Conservation (phyloP, 768 basidiomycete species). For the Lactarius hatsudake region DNA sequence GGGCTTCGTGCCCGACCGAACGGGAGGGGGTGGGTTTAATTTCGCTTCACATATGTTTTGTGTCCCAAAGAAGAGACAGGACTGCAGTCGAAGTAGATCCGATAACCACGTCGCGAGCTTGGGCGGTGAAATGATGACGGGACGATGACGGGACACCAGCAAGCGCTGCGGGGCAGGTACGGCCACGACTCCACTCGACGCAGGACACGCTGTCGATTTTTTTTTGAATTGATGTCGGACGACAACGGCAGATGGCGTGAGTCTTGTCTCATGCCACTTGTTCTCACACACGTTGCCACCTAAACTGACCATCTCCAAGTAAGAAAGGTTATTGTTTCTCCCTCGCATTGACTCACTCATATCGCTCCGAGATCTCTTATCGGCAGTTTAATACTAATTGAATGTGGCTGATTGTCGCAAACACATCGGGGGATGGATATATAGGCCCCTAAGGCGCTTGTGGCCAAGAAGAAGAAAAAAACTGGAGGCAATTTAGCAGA, state of each 20-base stretch:
- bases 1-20: neutral
- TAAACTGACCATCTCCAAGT: neutral
- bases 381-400: neutral
- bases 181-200: slow-evolving; percentile 1
- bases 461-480: neutral
- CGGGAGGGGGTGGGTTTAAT: neutral
- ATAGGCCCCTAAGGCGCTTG: neutral
- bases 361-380: neutral
- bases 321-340: slow-evolving; percentile 10
- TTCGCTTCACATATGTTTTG: neutral
- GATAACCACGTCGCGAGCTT: neutral
- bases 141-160: neutral
- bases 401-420: neutral
- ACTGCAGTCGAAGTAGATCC: neutral
- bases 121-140: neutral
- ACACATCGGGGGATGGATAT: neutral
- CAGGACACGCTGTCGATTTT: slow-evolving; percentile 5
- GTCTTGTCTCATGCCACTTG: neutral
- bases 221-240: slow-evolving; percentile 10
- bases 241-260: neutral
- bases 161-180: slow-evolving; percentile 15
- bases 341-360: neutral
- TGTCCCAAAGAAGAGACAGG: neutral
- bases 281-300: neutral
- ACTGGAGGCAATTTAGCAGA: neutral